Conservation (phyloP, 78 protist genomes). For the Planoprotostelium fungivorum region DNA sequence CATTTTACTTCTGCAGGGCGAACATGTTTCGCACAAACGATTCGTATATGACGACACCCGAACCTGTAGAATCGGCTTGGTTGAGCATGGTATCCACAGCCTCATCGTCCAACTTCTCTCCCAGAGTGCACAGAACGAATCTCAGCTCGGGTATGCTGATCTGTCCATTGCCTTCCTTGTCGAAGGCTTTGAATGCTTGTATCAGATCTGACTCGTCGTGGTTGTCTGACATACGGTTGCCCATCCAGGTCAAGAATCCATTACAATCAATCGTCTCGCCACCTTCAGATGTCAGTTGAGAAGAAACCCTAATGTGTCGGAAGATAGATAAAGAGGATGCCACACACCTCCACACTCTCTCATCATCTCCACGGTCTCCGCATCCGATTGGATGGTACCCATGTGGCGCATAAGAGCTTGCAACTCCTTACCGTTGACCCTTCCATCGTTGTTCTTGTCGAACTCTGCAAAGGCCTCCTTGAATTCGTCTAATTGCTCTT, state of each 20-base stretch:
- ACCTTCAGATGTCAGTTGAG: not conserved
- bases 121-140: not conserved
- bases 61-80: not conserved
- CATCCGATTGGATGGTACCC: not conserved
- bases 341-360: not conserved
- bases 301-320: not conserved
- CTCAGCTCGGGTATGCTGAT: not conserved
- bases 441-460: not conserved
- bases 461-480: not conserved
- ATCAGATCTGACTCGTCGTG: not conserved
- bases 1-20: not conserved
- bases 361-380: not conserved
- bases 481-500: not conserved
- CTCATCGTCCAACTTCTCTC: not conserved
- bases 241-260: not conserved
- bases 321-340: too few species aligned
- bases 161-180: not conserved
- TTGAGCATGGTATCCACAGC: not conserved
- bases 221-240: not conserved
- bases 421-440: not conserved
- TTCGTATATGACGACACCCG: not conserved
- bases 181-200: not conserved
- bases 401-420: not conserved
- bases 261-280: not conserved
- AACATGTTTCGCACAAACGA: not conserved